Evolutionary conservation across 768 basidiomycete genomes (phyloP).

Genomic region (Dioszegia aurantiaca): DNA sequence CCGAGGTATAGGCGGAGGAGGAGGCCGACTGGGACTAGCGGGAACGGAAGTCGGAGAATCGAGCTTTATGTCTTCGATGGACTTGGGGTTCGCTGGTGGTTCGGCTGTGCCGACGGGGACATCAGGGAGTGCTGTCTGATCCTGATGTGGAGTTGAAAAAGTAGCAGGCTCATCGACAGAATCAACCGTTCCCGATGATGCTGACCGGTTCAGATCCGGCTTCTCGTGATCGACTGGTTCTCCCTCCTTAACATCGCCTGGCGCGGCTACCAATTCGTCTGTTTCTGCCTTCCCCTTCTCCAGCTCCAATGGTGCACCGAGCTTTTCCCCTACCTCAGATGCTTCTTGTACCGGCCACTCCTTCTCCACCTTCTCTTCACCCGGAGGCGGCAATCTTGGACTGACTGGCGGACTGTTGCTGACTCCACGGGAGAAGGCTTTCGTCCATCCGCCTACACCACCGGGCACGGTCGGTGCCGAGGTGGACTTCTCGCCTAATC

Average conservation of each 20-base stretch:
- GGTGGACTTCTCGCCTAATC: slow-evolving; percentile 18
- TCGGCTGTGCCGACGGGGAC: neutral
- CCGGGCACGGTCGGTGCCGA: neutral
- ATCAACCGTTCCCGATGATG: neutral
- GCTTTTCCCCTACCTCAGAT: neutral
- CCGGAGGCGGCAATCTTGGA: slow-evolving; percentile 21
- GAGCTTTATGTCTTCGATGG: neutral
- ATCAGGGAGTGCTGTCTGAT: neutral
- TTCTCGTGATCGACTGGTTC: too few species aligned
- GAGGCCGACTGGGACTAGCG: neutral
- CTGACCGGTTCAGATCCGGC: neutral
- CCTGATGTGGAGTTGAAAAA: slow-evolving; percentile 12
- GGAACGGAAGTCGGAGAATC: neutral
- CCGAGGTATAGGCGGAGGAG: slow-evolving; percentile 33
- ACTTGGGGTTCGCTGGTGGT: neutral
- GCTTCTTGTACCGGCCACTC: neutral
- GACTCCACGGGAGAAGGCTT: slow-evolving; percentile 20
- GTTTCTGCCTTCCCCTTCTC: neutral
- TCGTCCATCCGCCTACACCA: slow-evolving; percentile 21
- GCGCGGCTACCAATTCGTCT: neutral
- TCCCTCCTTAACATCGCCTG: neutral
- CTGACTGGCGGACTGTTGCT: slow-evolving; percentile 28
- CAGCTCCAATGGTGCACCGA: slow-evolving; percentile 16
- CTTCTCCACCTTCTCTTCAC: slow-evolving; percentile 19
- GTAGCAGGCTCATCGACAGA: slow-evolving; percentile 1